Evolutionary conservation across 768 basidiomycete species (phyloP).

Genomic region (Lentinula sp.): DNA sequence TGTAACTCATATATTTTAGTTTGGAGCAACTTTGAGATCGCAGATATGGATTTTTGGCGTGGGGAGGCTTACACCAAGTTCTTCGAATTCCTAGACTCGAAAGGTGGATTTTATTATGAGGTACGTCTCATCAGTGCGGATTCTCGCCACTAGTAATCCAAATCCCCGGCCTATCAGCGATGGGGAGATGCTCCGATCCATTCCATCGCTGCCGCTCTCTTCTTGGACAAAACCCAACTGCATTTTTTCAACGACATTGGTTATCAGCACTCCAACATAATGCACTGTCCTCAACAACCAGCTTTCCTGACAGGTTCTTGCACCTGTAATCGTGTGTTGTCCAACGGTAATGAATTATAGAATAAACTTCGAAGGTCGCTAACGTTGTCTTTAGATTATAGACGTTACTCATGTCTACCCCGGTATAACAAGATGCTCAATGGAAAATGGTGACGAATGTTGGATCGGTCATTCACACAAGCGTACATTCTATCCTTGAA

Average conservation of each 20-base stretch:
- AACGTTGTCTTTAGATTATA: background rate
- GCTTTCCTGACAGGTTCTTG: background rate
- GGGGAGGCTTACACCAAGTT: slow-evolving; percentile 57
- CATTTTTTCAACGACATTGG: slow-evolving; percentile 68
- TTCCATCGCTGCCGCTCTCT: slow-evolving; percentile 49
- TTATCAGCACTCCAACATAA: slow-evolving; percentile 59
- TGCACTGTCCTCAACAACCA: slow-evolving; percentile 37
- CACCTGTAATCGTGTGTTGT: background rate
- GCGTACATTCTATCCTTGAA: no score
- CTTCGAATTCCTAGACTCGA: slow-evolving; percentile 57
- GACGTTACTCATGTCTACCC: background rate
- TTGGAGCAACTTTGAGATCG: slow-evolving; percentile 69
- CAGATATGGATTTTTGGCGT: slow-evolving; percentile 61
- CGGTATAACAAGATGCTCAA: background rate
- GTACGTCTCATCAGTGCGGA: slow-evolving; percentile 22
- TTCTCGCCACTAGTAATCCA: slow-evolving; percentile 46
- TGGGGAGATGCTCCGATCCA: slow-evolving; percentile 70
- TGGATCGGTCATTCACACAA: background rate
- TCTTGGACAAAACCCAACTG: slow-evolving; percentile 44
- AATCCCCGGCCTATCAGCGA: slow-evolving; percentile 35
- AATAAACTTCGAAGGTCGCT: background rate
- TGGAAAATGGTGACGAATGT: background rate
- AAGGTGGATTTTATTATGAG: slow-evolving; percentile 72
- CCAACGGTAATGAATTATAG: background rate
- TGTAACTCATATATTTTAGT: slow-evolving; percentile 19